Evolutionary conservation across 2,329 filamentous ascomycete species (phyloP).

Genomic region (Aspergillus novoparasiticus): DNA sequence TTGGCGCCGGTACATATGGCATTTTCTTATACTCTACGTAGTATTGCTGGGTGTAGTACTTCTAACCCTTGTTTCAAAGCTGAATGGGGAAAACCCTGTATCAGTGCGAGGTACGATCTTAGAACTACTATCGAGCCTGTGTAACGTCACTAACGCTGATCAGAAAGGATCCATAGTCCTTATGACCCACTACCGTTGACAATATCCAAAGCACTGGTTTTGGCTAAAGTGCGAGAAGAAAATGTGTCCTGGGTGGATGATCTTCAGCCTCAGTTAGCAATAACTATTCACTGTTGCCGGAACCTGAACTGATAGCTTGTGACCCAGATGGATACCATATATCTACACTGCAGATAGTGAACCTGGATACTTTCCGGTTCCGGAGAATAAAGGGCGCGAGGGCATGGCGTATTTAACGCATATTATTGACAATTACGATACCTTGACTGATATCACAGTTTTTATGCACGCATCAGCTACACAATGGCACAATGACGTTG

Average conservation of each 20-base stretch:
- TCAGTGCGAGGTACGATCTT: neutral
- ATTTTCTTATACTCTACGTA: neutral
- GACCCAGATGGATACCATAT: slow-evolving; percentile 17
- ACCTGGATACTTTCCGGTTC: slow-evolving; percentile 17
- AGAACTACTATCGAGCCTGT: neutral
- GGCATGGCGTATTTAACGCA: slow-evolving; percentile 64
- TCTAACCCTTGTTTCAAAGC: slow-evolving; percentile 1
- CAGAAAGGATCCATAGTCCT: neutral
- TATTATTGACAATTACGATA: slow-evolving; percentile 62
- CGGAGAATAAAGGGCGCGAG: slow-evolving; percentile 56
- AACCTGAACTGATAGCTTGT: neutral
- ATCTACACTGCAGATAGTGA: slow-evolving; percentile 23
- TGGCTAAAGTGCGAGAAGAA: slow-evolving; percentile 11
- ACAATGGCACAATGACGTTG: slow-evolving; percentile 32
- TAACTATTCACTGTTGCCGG: neutral
- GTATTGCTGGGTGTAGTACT: neutral
- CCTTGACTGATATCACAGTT: slow-evolving; percentile 58
- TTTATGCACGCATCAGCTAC: slow-evolving; percentile 54
- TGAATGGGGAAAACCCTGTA: neutral
- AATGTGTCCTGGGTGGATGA: slow-evolving; percentile 9
- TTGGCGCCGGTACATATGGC: neutral
- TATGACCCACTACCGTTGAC: neutral
- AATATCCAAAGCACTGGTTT: slow-evolving; percentile 4
- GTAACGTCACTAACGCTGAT: neutral
- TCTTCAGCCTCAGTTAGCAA: slow-evolving; percentile 9